These are phyloP conservation scores for Wickerhamiella spandovensis DNA, from an alignment of 805 yeast species.

Conservation along the genomic window DNA sequence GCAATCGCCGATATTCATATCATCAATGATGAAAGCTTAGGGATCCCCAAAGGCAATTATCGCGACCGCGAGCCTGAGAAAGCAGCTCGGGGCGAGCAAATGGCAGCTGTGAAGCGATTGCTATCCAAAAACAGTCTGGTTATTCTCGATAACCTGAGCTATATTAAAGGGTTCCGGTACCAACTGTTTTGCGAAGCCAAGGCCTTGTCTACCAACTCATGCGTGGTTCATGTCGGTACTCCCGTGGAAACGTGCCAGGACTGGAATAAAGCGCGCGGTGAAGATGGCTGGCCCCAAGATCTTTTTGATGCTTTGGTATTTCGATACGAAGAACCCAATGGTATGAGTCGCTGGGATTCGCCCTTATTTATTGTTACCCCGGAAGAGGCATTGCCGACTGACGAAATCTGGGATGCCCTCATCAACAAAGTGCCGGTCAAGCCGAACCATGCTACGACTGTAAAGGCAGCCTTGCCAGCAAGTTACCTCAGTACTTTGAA, in stretches of 20 bases:
- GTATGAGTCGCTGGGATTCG: constrained; percentile 80
- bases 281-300: constrained; percentile 48
- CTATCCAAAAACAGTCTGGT: constrained; percentile 58
- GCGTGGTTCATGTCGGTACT: constrained; percentile 67
- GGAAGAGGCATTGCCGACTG: constrained; percentile 38
- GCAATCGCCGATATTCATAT: constrained; percentile 48
- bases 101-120: constrained; percentile 79
- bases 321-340: constrained; percentile 90
- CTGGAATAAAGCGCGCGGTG: constrained; percentile 40
- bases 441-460: constrained; percentile 74
- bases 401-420: constrained; percentile 42
- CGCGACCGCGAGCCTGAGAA: constrained; percentile 65
- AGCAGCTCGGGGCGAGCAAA: constrained; percentile 67
- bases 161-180: constrained; percentile 90
- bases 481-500: constrained; percentile 72
- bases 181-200: constrained; percentile 92
- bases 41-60: constrained; percentile 56
- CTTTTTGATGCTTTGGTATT: constrained; percentile 56
- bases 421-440: constrained; percentile 41
- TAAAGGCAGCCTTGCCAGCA: constrained; percentile 66
- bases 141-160: constrained; percentile 71
- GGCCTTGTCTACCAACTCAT: constrained; percentile 64
- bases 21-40: constrained; percentile 68
- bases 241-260: constrained; percentile 47
- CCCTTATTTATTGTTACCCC: constrained; percentile 69